Base-by-base conservation (phyloP, 148 eudicot species). In the Beta vulgaris region DNA sequence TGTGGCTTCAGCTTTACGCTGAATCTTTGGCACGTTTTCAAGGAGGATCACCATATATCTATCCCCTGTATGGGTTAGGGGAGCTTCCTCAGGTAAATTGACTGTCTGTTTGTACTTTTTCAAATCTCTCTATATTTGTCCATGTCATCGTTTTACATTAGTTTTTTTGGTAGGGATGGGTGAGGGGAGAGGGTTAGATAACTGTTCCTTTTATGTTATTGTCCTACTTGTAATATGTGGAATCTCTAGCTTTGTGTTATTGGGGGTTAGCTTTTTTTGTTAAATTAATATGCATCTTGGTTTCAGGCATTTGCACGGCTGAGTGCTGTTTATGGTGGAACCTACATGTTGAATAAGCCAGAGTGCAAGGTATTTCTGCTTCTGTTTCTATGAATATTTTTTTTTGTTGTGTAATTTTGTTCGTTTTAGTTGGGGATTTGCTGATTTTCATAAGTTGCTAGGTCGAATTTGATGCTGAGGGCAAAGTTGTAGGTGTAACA, bases 251-350 rank as follows among this genome's bases (percentile, higher is more conserved):
- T 34, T 58, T 28, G 18, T n/a, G 58, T 3, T 4, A 39, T 3
- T 4, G 43, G 43, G 31, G 32, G 8, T 11, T 64, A 35, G 2
- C 15, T 25, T 42, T 39, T 63, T 12, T 10, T 36, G 51, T 12
- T 54, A 36, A 44, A 4, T 53, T 18, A 18, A 23, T 34, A 59
- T 37, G 35, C 76, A 65, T 44, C 3, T 53, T 62, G 71, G 34
- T 13, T 72, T 65, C 83, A 93, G 97, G 97, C 93, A 78, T 91
- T 93, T 90, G 98, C 98, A 73, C 89, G 97, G 64, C 86, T 93
- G 4, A 93, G 98, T 91, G 98, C 98, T 84, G 98, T 94, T 70
- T 94, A 94, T 85, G 98, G 98, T 78, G 97, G 97, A 70, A 94
- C 98, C 26, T 94, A 94, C 85, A 91, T 94, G 98, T 81, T 94